Base-by-base conservation (phyloP, 768 basidiomycete genomes). In the Boletus coccyginus region DNA sequence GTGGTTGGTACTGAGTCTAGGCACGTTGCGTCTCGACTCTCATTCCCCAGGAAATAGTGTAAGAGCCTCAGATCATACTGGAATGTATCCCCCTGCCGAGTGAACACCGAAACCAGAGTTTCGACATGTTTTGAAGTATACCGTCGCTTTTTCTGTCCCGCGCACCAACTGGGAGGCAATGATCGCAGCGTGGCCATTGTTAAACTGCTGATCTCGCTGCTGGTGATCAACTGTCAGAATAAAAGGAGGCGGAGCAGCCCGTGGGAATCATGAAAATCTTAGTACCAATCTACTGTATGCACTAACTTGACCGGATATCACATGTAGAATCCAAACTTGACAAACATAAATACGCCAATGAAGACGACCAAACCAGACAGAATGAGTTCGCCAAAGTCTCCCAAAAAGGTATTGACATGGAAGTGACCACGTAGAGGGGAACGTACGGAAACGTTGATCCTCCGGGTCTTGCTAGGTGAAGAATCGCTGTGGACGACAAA, bases 321-420 rank as follows among this genome's bases (percentile, higher is more conserved):
- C 48, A 57, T 51, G 46, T 63, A 70, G 49, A 63, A 63, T 36
- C 49, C 52, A 29, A 68, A 59, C 51, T 69, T 72, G 58, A 72
- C 53, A 56, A 74, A 59, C 9, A 62, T 52, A 35, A 71, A 59
- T 3, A 75, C 46, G 11, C 66, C 72, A 44, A 76, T 40, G 50
- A 74, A 63, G 29, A 73, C 66, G 13, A 67, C 68, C 55, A 62
- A 56, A 46, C 67, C 69, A n/a, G 73, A 71, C 9, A 61, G 6
- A 35, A 76, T 62, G 43, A 60, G 56, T 45, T 66, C 63, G 1
- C 73, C 74, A 60, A 75, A 80, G 68, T 92, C 89, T n/a, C 75
- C 72, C 85, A 82, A 86, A 55, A 89, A 74, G 52, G 82, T 77
- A 62, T 90, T 90, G 47, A 88, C 66, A 33, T 70, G 65, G 58